phyloP scores from a whole-genome alignment of 2,329 filamentous ascomycete species.

The Arthrinium phaeospermum region DNA sequence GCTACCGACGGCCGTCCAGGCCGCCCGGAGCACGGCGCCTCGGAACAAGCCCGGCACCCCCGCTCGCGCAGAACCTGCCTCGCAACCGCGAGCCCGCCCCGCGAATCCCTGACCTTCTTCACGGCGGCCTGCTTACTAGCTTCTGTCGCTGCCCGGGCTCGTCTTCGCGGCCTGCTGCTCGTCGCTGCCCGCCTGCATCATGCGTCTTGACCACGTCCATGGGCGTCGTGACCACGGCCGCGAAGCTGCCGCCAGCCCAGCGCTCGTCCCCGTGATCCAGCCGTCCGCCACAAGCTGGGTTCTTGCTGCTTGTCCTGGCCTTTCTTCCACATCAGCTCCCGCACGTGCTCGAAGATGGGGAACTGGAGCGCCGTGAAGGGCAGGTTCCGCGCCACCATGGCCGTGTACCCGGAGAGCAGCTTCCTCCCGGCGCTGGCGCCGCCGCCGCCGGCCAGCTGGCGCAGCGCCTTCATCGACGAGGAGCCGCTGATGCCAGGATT shows the following conservation, averaged over 20 bases:
- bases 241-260: conserved; percentile 73
- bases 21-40: conserved; percentile 73
- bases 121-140: conserved; percentile 30
- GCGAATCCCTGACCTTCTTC: conserved; percentile 29
- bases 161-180: not conserved
- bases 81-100: conserved; percentile 62
- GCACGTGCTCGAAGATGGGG: conserved; percentile 77
- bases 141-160: conserved; percentile 25
- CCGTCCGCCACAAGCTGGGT: conserved; percentile 64
- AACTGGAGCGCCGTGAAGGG: conserved; percentile 87
- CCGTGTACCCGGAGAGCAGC: conserved; percentile 75
- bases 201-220: conserved; percentile 91
- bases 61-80: conserved; percentile 68
- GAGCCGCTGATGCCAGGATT: conserved; percentile 31
- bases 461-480: conserved; percentile 56
- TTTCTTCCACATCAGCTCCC: conserved; percentile 59
- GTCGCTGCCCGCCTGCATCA: conserved; percentile 67
- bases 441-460: conserved; percentile 56
- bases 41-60: conserved; percentile 79
- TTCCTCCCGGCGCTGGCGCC: conserved; percentile 63
- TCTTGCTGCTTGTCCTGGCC: not conserved
- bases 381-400: conserved; percentile 79
- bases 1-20: conserved; percentile 83
- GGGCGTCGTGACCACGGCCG: conserved; percentile 84
- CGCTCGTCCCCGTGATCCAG: conserved; percentile 73